These are phyloP conservation scores for Leccinellum rugosiceps DNA, from an alignment of 768 basidiomycete species.

Conservation along the genomic window DNA sequence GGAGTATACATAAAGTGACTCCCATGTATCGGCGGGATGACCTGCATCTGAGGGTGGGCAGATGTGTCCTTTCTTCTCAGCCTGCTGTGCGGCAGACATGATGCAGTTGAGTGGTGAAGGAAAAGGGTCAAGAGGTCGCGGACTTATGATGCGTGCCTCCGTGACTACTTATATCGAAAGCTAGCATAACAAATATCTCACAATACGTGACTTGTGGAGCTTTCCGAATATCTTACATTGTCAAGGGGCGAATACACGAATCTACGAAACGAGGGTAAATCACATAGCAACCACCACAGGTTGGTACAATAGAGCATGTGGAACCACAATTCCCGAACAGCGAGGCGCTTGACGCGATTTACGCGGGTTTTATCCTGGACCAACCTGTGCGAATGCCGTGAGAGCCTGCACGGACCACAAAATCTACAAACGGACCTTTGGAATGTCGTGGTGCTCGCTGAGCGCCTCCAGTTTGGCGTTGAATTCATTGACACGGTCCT, in stretches of 20 bases:
- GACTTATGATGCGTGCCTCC: slow-evolving; percentile 33
- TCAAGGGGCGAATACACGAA: slow-evolving; percentile 22
- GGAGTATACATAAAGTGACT: slow-evolving; percentile 79
- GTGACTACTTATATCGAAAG: slow-evolving; percentile 38
- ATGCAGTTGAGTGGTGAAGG: slow-evolving; percentile 33
- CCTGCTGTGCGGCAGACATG: slow-evolving; percentile 36
- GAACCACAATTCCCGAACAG: slow-evolving; percentile 2
- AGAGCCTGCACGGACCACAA: slow-evolving; percentile 30
- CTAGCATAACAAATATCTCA: slow-evolving; percentile 33
- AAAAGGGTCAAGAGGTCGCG: slow-evolving; percentile 36
- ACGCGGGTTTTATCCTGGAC: slow-evolving; percentile 67
- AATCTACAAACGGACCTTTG: slow-evolving; percentile 56
- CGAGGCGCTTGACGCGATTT: slow-evolving; percentile 29
- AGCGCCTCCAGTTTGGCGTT: slow-evolving; percentile 82
- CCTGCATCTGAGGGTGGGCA: slow-evolving; percentile 58
- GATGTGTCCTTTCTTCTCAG: slow-evolving; percentile 49
- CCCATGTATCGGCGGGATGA: slow-evolving; percentile 84
- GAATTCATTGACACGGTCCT: slow-evolving; percentile 90
- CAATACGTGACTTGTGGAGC: slow-evolving; percentile 29
- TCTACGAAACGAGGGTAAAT: slow-evolving; percentile 10
- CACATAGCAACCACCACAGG: slow-evolving; percentile 19
- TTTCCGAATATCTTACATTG: slow-evolving; percentile 27
- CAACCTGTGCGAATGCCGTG: slow-evolving; percentile 53
- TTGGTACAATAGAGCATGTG: slow-evolving; percentile 11
- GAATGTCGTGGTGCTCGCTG: slow-evolving; percentile 94